These are phyloP conservation scores for Cladosporium austrohemisphaericum DNA, from an alignment of 2,329 filamentous ascomycete genomes.

Conservation along the genomic window DNA sequence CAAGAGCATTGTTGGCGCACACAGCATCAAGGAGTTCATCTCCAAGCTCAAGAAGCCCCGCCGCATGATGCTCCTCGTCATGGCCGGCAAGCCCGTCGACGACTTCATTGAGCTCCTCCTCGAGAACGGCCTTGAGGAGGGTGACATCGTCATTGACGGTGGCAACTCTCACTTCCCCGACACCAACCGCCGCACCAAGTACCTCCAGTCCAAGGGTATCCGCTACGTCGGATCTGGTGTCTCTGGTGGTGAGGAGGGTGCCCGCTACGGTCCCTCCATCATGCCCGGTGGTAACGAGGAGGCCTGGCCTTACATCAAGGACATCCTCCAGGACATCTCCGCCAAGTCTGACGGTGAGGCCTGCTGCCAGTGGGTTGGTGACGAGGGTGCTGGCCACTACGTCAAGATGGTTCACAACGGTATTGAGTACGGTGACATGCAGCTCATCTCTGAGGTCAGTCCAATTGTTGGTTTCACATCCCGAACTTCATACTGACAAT, in stretches of 20 bases:
- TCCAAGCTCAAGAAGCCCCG: constrained; percentile 96
- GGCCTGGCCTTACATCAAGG: constrained; percentile 97
- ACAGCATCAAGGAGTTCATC: constrained; percentile 91
- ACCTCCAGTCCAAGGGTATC: constrained; percentile 82
- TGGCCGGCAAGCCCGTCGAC: constrained; percentile 96
- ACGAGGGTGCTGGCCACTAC: constrained; percentile 99
- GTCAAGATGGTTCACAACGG: constrained; percentile 99
- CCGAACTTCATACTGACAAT: constrained; percentile 17
- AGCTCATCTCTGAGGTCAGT: constrained; percentile 94
- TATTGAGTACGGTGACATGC: constrained; percentile 99
- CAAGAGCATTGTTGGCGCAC: constrained; percentile 91
- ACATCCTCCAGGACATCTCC: constrained; percentile 95
- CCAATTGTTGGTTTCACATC: not conserved
- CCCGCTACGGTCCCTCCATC: constrained; percentile 91
- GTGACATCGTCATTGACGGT: constrained; percentile 99
- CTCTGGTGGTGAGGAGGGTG: constrained; percentile 98
- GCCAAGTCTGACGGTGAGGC: constrained; percentile 96
- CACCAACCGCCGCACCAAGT: constrained; percentile 93
- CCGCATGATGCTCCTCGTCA: constrained; percentile 97
- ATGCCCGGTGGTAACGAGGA: constrained; percentile 99
- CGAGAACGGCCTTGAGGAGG: constrained; percentile 65
- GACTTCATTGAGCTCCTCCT: constrained; percentile 97
- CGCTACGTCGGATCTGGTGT: constrained; percentile 96
- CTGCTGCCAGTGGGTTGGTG: constrained; percentile 99
- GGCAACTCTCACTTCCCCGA: constrained; percentile 99